Base-by-base conservation (phyloP, 306 rosid genomes). In the Rosa chinensis region DNA sequence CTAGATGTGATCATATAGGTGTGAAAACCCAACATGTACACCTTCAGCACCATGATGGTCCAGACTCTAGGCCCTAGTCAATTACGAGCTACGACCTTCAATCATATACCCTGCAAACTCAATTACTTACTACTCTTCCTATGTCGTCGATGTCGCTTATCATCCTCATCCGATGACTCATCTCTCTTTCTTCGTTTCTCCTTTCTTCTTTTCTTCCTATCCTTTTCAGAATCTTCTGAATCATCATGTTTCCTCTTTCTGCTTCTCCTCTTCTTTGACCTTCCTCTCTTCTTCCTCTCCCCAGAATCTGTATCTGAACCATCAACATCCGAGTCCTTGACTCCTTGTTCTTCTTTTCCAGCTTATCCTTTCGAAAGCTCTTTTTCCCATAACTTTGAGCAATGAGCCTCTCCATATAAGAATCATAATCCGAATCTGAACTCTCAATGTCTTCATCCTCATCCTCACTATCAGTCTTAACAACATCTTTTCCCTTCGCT, bases 221-320 rank as follows among this genome's bases (percentile, higher is more conserved):
- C 85, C 45, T 79, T 87, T 18, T 80, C 82, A 0, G 94, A 91
- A 68, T 90, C 89, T 83, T 91, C 97, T 1, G 92, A 93, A 56
- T 90, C 87, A 47, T 63, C 82, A 16, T 72, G 86, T 77, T 73
- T 73, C 66, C 92, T 90, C 85, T 81, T 90, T 47, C 83, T 70
- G 73, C 89, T 87, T 84, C 93, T 89, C 87, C 92, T 90, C 86
- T 83, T 91, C 84, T 94, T 94, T 25, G 93, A 88, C 85, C 94
- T 86, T 21, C 79, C 84, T 90, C 86, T 85, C 78, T n/a, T n/a
- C n/a, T n/a, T n/a, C n/a, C n/a, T n/a, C n/a, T n/a, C n/a, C n/a
- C n/a, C n/a, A n/a, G n/a, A 86, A 68, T 83, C 88, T 44, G 80
- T 45, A 81, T 82, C 89, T 0, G 89, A 87, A 25, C 21, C 89